Evolutionary conservation across 2,329 filamentous ascomycete genomes (phyloP).

Genomic region (Claviceps pazoutovae): DNA sequence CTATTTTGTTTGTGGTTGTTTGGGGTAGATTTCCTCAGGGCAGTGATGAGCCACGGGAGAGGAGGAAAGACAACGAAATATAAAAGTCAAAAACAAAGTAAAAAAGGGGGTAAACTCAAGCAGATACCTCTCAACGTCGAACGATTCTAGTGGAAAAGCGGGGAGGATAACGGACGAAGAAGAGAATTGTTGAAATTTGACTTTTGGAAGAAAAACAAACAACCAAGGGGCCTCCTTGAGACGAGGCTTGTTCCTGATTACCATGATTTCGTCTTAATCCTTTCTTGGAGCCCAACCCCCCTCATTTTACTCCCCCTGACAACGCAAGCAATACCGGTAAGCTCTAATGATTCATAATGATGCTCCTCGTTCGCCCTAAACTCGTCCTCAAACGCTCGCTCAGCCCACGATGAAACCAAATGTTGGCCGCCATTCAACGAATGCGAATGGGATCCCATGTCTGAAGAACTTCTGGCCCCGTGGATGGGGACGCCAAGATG

Average conservation of each 20-base stretch:
- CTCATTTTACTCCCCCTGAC: no score
- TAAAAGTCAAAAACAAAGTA: not conserved
- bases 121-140: not conserved
- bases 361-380: not conserved
- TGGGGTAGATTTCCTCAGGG: not conserved
- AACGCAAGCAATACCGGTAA: not conserved
- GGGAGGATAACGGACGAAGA: not conserved
- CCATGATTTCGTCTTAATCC: no score
- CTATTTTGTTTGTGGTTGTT: not conserved
- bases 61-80: not conserved
- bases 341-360: slow-evolving; percentile 1
- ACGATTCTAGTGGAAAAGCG: not conserved
- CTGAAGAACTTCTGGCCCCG: no score
- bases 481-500: no score
- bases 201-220: not conserved
- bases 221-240: not conserved
- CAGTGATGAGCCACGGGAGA: not conserved
- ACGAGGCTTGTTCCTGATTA: not conserved
- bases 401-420: not conserved
- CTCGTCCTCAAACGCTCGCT: not conserved
- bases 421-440: not conserved
- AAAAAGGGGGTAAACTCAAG: not conserved
- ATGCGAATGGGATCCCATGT: not conserved
- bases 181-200: not conserved
- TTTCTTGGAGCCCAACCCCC: no score